Conservation (phyloP, 371 early-diverging fungal genomes). For the Actinomucor elegans region DNA sequence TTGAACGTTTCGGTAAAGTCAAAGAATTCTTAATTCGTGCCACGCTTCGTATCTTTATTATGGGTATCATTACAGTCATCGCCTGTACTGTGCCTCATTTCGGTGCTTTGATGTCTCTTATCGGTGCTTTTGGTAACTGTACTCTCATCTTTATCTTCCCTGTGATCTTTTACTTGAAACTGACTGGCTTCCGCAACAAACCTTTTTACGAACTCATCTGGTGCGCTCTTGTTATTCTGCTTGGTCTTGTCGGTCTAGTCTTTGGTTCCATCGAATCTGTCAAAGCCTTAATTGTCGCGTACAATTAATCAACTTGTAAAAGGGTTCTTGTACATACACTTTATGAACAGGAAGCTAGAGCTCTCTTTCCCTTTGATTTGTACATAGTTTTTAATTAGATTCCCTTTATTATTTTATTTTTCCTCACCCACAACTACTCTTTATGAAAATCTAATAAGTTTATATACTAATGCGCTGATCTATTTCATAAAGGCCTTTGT, state of each 20-base stretch:
- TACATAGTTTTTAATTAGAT: too few relatives aligned
- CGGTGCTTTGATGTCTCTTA: constrained; percentile 76
- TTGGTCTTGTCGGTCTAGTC: constrained; percentile 71
- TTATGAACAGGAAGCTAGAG: too few relatives aligned
- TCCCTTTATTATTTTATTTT: too few relatives aligned
- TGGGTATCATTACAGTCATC: constrained; percentile 50
- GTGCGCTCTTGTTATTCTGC: constrained; percentile 56
- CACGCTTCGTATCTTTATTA: constrained; percentile 28
- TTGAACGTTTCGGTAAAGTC: constrained; percentile 43
- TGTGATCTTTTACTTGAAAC: constrained; percentile 71
- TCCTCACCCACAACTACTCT: too few relatives aligned
- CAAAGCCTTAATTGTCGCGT: constrained; percentile 40
- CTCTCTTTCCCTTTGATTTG: too few relatives aligned
- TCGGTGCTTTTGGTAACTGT: constrained; percentile 80
- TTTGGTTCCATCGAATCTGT: constrained; percentile 78
- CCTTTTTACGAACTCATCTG: constrained; percentile 53
- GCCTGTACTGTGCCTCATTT: constrained; percentile 81
- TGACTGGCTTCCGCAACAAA: constrained; percentile 67
- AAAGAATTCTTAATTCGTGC: constrained; percentile 22
- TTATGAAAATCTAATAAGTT: too few relatives aligned
- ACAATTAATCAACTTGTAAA: too few relatives aligned
- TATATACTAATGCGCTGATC: too few relatives aligned
- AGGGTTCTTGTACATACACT: too few relatives aligned
- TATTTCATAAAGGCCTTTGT: too few relatives aligned
- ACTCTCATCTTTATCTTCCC: constrained; percentile 84